Evolutionary conservation across 495 filamentous ascomycete genomes (phyloP).

Genomic region (Aspergillus campestris): DNA sequence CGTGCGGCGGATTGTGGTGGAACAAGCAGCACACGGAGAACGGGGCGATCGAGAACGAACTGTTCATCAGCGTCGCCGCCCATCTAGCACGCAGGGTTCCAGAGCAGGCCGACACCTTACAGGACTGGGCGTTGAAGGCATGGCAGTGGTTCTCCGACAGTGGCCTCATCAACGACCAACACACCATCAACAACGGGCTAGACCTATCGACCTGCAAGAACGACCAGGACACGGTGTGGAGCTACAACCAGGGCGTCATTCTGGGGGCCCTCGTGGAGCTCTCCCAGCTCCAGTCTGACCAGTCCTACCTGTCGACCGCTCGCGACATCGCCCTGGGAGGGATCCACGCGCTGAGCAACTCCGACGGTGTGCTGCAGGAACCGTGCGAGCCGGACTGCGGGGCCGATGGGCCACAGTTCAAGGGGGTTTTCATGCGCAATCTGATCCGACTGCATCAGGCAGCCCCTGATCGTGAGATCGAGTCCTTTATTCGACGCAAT

Average conservation of each 20-base stretch:
- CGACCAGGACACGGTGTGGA: conserved; percentile 49
- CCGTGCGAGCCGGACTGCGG: conserved; percentile 57
- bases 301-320: conserved; percentile 47
- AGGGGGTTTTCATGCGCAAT: conserved; percentile 71
- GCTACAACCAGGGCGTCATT: conserved; percentile 67
- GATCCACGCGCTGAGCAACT: conserved; percentile 44
- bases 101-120: conserved; percentile 34
- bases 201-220: conserved; percentile 36
- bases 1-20: conserved; percentile 60
- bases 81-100: conserved; percentile 39
- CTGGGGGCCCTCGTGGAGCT: conserved; percentile 58
- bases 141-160: conserved; percentile 56
- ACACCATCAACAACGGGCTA: conserved; percentile 57
- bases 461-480: conserved; percentile 41
- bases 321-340: conserved; percentile 56
- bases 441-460: conserved; percentile 48
- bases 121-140: not conserved
- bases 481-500: conserved; percentile 48
- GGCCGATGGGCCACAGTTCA: conserved; percentile 61
- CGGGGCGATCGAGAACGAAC: conserved; percentile 33
- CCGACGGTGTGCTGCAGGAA: conserved; percentile 52
- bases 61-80: conserved; percentile 9
- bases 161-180: conserved; percentile 51
- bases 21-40: conserved; percentile 46
- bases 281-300: conserved; percentile 19